Conservation (phyloP, 371 early-diverging fungal species). For the Enterocytospora artemiae region DNA sequence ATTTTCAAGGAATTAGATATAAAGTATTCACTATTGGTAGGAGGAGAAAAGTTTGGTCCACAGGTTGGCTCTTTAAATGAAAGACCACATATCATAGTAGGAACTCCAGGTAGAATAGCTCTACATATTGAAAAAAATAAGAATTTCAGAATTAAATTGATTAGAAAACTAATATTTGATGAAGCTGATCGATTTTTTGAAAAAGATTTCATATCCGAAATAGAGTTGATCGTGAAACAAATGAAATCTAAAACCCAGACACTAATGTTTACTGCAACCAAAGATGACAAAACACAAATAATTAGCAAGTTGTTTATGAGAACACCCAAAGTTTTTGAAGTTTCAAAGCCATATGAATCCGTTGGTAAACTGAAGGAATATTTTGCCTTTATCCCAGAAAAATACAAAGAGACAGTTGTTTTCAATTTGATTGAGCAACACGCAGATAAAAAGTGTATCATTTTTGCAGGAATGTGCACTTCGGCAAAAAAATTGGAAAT, state of each 20-base stretch:
- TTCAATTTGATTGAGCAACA: slow-evolving; percentile 59
- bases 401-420: slow-evolving; percentile 77
- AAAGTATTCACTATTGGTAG: slow-evolving; percentile 75
- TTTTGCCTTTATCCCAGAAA: slow-evolving; percentile 78
- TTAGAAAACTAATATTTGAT: slow-evolving; percentile 85
- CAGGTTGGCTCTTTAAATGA: slow-evolving; percentile 76
- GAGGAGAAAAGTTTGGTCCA: slow-evolving; percentile 78
- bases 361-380: slow-evolving; percentile 73
- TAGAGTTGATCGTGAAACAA: slow-evolving; percentile 75
- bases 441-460: slow-evolving; percentile 68
- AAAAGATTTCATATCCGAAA: slow-evolving; percentile 80
- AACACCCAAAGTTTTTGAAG: slow-evolving; percentile 76
- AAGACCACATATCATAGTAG: slow-evolving; percentile 86
- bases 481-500: slow-evolving; percentile 78
- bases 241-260: slow-evolving; percentile 78
- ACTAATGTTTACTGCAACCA: slow-evolving; percentile 87
- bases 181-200: slow-evolving; percentile 96
- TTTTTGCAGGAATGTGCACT: slow-evolving; percentile 85
- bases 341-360: slow-evolving; percentile 71
- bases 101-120: slow-evolving; percentile 90
- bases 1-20: slow-evolving; percentile 76
- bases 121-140: slow-evolving; percentile 78
- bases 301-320: slow-evolving; percentile 75
- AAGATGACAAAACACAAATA: slow-evolving; percentile 82
- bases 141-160: slow-evolving; percentile 64